phyloP scores from a whole-genome alignment of 331 rosid species.

The Acacia pycnantha region DNA sequence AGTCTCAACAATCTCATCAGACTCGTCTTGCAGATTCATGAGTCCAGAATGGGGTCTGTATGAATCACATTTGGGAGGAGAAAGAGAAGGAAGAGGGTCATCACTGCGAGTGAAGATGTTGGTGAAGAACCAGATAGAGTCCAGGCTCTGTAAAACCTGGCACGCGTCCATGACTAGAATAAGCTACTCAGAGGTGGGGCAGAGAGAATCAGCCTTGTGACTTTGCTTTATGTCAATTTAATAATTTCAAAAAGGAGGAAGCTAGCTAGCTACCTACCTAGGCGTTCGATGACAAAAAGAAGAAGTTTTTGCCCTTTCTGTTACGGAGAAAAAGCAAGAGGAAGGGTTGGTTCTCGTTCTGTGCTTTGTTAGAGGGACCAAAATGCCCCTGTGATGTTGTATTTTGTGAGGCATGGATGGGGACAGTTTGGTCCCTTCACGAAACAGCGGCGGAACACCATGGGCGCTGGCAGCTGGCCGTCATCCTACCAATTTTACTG shows the following conservation, averaged over 20 bases:
- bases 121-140: slow-evolving; percentile 70
- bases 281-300: neutral
- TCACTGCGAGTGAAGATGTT: slow-evolving; percentile 31
- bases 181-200: neutral
- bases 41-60: neutral
- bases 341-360: neutral
- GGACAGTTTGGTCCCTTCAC: neutral
- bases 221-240: neutral
- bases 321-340: neutral
- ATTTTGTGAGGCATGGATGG: neutral
- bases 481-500: neutral
- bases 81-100: neutral
- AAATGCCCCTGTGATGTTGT: neutral
- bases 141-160: slow-evolving; percentile 42
- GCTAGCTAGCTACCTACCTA: neutral
- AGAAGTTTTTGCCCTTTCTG: slow-evolving; percentile 10
- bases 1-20: slow-evolving; percentile 9
- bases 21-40: slow-evolving; percentile 10
- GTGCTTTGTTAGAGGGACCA: neutral
- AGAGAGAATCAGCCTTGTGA: neutral
- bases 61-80: neutral
- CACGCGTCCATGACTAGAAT: slow-evolving; percentile 39
- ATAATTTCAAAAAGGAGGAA: neutral
- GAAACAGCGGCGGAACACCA: neutral
- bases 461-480: neutral